These are phyloP conservation scores for Sugiyamaella qingdaonensis DNA, from an alignment of 805 yeast genomes.

Conservation along the genomic window DNA sequence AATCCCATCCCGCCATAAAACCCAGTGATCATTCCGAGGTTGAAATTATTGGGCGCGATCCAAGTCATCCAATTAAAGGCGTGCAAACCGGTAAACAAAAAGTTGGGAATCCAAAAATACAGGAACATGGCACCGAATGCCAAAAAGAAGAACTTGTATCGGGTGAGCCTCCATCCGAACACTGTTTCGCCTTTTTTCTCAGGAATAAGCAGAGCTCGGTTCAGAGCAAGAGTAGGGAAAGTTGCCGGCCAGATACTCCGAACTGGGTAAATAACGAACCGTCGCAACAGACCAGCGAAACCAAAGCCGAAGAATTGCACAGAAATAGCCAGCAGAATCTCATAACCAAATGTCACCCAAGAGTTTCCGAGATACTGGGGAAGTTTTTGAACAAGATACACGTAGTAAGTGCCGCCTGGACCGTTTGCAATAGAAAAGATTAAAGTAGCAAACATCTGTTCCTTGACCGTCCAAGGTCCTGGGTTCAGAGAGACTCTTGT, in stretches of 20 bases:
- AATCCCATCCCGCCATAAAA: conserved; percentile 44
- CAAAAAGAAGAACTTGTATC: conserved; percentile 42
- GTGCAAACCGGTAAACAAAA: conserved; percentile 52
- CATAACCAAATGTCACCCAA: conserved; percentile 42
- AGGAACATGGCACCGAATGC: conserved; percentile 39
- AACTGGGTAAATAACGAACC: conserved; percentile 44
- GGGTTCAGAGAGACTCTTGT: conserved; percentile 48
- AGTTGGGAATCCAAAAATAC: conserved; percentile 60
- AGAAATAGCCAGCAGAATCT: conserved; percentile 42
- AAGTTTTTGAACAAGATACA: conserved; percentile 27
- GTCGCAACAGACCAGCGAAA: conserved; percentile 54
- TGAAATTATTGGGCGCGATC: conserved; percentile 51
- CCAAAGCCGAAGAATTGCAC: conserved; percentile 52
- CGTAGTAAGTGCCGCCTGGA: conserved; percentile 25
- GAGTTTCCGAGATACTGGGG: conserved; percentile 14
- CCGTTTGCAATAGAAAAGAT: conserved; percentile 28
- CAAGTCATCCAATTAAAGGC: conserved; percentile 58
- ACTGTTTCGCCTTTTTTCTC: conserved; percentile 20
- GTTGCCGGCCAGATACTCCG: conserved; percentile 49
- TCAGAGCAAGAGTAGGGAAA: conserved; percentile 52
- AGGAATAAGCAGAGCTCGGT: conserved; percentile 40
- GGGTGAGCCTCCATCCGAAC: conserved; percentile 55
- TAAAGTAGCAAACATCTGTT: conserved; percentile 61
- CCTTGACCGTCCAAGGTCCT: conserved; percentile 63
- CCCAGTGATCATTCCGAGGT: conserved; percentile 49